Percentiles rank a stretch among this genome's conserved stretches.
Evolutionary conservation across 352 stramenopile genomes (phyloP).

Genomic region (Elongisporangium prolatum): DNA sequence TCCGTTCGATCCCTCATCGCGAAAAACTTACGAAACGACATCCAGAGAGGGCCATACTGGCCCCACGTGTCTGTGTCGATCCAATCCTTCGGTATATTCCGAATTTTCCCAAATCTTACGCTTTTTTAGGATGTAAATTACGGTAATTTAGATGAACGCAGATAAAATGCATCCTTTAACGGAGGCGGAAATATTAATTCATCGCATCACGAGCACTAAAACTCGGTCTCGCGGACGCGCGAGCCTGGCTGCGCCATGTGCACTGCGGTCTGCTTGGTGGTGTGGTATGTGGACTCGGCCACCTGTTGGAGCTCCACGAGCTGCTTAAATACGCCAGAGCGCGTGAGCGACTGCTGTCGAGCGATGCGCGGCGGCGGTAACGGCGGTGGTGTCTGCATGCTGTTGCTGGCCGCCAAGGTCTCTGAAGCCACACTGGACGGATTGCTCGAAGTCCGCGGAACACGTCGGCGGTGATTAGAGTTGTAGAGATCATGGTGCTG

Average conservation of each 20-base stretch:
- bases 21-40: too few species aligned
- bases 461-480: not conserved
- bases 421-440: not conserved
- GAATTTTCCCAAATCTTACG: too few species aligned
- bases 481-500: not conserved
- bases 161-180: not conserved
- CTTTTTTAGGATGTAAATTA: not conserved
- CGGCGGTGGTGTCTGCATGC: not conserved
- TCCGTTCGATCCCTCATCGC: too few species aligned
- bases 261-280: constrained; percentile 29
- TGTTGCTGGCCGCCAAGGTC: not conserved
- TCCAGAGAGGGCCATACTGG: too few species aligned
- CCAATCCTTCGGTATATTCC: too few species aligned
- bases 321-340: constrained; percentile 8
- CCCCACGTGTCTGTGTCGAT: too few species aligned
- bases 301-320: constrained; percentile 35
- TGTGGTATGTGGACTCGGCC: constrained; percentile 28
- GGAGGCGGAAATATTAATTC: not conserved
- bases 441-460: not conserved
- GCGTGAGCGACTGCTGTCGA: not conserved
- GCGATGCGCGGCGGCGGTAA: not conserved
- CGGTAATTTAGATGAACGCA: not conserved
- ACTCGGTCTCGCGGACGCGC: not conserved
- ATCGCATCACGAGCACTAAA: not conserved
- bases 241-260: constrained; percentile 18